Percentiles rank a stretch among this genome's conserved stretches.
These are phyloP conservation scores for Tricholoma sp. DNA, from an alignment of 768 basidiomycete genomes.

Conservation along the genomic window DNA sequence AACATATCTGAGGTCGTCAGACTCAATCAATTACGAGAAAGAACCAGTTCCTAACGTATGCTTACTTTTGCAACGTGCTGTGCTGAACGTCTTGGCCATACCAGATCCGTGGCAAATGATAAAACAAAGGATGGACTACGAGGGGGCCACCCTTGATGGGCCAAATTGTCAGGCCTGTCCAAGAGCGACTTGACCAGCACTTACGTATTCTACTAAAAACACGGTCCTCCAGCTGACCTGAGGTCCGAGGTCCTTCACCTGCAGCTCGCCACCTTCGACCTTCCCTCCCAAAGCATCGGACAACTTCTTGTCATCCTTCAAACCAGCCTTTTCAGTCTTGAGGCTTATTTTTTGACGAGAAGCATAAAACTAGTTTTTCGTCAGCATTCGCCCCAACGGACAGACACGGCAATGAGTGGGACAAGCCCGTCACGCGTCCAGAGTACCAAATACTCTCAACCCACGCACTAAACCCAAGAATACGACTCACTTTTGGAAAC, in stretches of 20 bases:
- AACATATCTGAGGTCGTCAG: constrained; percentile 40
- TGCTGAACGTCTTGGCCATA: constrained; percentile 71
- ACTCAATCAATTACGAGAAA: neutral
- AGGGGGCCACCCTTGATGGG: constrained; percentile 72
- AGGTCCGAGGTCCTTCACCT: constrained; percentile 86
- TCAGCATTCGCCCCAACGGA: neutral
- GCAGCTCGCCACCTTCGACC: constrained; percentile 55
- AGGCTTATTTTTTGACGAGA: constrained; percentile 71
- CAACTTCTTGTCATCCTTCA: constrained; percentile 62
- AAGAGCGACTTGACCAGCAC: constrained; percentile 22
- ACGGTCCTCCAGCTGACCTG: constrained; percentile 89
- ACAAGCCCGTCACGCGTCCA: neutral
- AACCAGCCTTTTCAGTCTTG: constrained; percentile 54
- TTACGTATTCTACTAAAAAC: constrained; percentile 92
- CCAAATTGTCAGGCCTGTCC: neutral
- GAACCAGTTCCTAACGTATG: neutral
- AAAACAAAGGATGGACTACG: constrained; percentile 82
- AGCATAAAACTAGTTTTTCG: constrained; percentile 56
- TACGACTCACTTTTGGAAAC: constrained; percentile 30
- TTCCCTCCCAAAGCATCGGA: constrained; percentile 45
- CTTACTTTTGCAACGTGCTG: constrained; percentile 73
- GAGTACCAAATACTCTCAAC: neutral
- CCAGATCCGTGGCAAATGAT: constrained; percentile 61
- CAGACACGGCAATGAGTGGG: neutral
- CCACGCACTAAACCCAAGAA: neutral